Evolutionary conservation across 2,329 filamentous ascomycete genomes (phyloP).

Genomic region (Didymella sp.): DNA sequence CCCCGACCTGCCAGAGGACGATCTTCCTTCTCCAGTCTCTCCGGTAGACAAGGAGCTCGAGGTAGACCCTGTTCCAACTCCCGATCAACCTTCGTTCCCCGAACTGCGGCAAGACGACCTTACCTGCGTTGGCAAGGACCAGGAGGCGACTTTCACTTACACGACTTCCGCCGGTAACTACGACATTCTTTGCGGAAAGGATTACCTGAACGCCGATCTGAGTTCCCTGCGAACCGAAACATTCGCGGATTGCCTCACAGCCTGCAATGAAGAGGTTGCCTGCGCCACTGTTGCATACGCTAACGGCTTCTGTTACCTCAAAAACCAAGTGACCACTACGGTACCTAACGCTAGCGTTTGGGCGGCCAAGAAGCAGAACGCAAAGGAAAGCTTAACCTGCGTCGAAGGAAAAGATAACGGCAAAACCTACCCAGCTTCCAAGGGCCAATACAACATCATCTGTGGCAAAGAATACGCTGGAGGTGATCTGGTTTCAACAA

Average conservation of each 20-base stretch:
- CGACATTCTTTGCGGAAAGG: constrained; percentile 2
- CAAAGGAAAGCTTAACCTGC: neutral
- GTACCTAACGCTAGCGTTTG: neutral
- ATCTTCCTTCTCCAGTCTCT: too few species aligned
- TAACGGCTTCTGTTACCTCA: constrained; percentile 1
- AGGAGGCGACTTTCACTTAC: neutral
- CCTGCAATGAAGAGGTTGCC: neutral
- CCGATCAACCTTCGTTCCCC: too few species aligned
- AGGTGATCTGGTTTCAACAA: neutral
- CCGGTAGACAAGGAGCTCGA: too few species aligned
- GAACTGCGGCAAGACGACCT: too few species aligned
- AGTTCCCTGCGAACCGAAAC: neutral
- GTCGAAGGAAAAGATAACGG: neutral
- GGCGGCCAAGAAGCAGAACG: constrained; percentile 6
- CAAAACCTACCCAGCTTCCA: neutral
- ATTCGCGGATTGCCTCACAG: neutral
- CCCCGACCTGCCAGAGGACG: too few species aligned
- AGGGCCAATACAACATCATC: constrained; percentile 4
- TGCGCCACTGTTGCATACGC: constrained; percentile 2
- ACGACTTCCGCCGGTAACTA: neutral
- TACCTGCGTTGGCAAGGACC: neutral
- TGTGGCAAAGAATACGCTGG: constrained; percentile 8
- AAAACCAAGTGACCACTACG: neutral
- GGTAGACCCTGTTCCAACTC: too few species aligned
- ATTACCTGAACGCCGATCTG: constrained; percentile 4